Percentiles rank a stretch among this genome's conserved stretches.
phyloP scores from a whole-genome alignment of 257 asterid species.

The Solanum arcanum region DNA sequence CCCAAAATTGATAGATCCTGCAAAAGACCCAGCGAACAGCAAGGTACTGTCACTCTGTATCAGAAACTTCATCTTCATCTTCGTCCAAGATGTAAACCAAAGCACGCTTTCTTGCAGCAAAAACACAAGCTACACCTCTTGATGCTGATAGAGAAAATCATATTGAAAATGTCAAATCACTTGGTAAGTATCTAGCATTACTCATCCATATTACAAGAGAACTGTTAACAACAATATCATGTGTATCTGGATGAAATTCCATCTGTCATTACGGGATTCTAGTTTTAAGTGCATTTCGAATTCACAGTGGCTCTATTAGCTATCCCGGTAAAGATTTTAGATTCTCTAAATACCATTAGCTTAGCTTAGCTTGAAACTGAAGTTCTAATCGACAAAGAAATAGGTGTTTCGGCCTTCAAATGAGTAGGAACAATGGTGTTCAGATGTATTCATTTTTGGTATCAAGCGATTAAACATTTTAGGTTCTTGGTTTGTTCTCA shows the following conservation, averaged over 20 bases:
- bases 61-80: slow-evolving; percentile 77
- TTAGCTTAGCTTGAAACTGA: not conserved
- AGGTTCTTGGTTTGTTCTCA: not conserved
- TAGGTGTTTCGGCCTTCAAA: not conserved
- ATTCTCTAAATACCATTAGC: not conserved
- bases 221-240: not conserved
- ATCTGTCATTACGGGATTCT: not conserved
- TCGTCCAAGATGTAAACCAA: slow-evolving; percentile 90
- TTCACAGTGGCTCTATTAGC: not conserved
- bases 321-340: not conserved
- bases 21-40: not conserved
- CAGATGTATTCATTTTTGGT: not conserved
- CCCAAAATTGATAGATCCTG: not conserved
- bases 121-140: slow-evolving; percentile 90
- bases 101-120: slow-evolving; percentile 73
- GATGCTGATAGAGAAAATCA: slow-evolving; percentile 50
- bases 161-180: not conserved
- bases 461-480: not conserved
- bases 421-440: not conserved
- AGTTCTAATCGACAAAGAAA: not conserved
- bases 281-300: not conserved
- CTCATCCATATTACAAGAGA: not conserved
- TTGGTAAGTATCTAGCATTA: not conserved
- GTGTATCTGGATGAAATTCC: not conserved
- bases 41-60: slow-evolving; percentile 37